Conservation (phyloP, 768 basidiomycete species). For the Boletales sp. region DNA sequence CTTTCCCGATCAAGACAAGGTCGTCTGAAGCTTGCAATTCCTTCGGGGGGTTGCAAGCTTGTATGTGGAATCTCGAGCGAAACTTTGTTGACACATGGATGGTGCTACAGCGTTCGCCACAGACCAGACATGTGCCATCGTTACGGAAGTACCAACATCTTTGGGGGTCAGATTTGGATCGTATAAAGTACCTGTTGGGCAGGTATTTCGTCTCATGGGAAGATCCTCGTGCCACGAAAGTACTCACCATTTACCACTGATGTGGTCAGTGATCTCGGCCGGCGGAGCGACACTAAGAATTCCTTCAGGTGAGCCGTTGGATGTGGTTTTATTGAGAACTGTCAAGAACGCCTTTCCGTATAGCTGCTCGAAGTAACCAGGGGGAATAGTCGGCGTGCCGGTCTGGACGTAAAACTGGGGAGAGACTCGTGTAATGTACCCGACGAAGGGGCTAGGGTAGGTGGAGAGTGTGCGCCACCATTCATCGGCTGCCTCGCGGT, state of each 20-base stretch:
- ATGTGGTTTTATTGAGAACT: too few relatives aligned
- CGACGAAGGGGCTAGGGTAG: constrained; percentile 2
- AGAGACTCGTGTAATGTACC: background rate
- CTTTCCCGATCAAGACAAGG: constrained; percentile 2
- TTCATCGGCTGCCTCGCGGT: constrained; percentile 22
- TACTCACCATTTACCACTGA: constrained; percentile 4
- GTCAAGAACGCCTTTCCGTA: too few relatives aligned
- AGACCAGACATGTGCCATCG: constrained; percentile 1
- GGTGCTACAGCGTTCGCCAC: constrained; percentile 1
- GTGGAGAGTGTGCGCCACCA: constrained; percentile 26
- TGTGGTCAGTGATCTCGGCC: constrained; percentile 1
- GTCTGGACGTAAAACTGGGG: background rate
- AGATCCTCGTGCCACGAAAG: background rate
- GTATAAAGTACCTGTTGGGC: constrained; percentile 2
- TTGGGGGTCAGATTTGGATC: constrained; percentile 1
- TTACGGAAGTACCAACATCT: constrained; percentile 5
- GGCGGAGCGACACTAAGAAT: background rate
- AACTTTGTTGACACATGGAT: constrained; percentile 2
- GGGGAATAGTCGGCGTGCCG: too few relatives aligned
- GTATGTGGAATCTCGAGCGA: constrained; percentile 2
- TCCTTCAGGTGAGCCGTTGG: too few relatives aligned
- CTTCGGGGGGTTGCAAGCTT: background rate
- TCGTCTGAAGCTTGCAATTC: background rate
- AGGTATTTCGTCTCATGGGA: background rate
- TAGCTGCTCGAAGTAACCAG: too few relatives aligned